Percentiles rank a stretch among this genome's conserved stretches.
Evolutionary conservation across 2,329 filamentous ascomycete genomes (phyloP).

Genomic region (Phyllosticta capitalensis): DNA sequence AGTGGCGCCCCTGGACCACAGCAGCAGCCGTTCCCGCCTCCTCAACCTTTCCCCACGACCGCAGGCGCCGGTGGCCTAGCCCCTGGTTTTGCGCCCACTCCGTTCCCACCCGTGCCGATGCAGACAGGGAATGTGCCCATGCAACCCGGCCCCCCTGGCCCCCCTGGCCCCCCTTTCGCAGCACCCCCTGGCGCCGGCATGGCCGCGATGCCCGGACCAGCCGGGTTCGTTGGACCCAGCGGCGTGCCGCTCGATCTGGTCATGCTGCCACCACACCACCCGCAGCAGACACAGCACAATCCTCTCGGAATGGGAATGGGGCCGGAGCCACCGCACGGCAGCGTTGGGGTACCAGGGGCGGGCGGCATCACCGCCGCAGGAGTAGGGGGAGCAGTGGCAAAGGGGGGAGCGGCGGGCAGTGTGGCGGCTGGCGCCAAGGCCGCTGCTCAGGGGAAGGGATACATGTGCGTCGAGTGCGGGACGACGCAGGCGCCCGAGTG

Average conservation of each 20-base stretch:
- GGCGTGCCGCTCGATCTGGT: not conserved
- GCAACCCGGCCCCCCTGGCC: not conserved
- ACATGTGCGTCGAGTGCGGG: conserved; percentile 4
- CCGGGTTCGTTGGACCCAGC: not conserved
- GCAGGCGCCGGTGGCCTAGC: not conserved
- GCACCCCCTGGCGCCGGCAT: not conserved
- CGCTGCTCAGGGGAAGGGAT: conserved; percentile 1
- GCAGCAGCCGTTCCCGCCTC: not conserved
- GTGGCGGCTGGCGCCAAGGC: not conserved
- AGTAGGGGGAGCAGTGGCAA: not conserved
- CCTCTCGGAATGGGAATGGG: not conserved
- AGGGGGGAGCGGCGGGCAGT: not conserved
- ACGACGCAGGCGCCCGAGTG: conserved; percentile 4
- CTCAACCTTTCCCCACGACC: not conserved
- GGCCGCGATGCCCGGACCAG: not conserved
- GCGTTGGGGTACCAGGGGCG: too few species aligned
- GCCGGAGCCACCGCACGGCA: not conserved
- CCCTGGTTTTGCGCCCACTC: not conserved
- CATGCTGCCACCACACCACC: not conserved
- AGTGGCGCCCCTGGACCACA: not conserved
- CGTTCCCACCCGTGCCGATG: not conserved
- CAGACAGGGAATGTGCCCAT: not conserved
- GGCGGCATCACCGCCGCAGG: not conserved
- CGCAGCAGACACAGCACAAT: not conserved
- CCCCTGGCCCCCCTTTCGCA: not conserved